Percentiles rank a stretch among this genome's conserved stretches.
Conservation (phyloP, 2,329 filamentous ascomycete species). For the Arthrocladium fulminans region DNA sequence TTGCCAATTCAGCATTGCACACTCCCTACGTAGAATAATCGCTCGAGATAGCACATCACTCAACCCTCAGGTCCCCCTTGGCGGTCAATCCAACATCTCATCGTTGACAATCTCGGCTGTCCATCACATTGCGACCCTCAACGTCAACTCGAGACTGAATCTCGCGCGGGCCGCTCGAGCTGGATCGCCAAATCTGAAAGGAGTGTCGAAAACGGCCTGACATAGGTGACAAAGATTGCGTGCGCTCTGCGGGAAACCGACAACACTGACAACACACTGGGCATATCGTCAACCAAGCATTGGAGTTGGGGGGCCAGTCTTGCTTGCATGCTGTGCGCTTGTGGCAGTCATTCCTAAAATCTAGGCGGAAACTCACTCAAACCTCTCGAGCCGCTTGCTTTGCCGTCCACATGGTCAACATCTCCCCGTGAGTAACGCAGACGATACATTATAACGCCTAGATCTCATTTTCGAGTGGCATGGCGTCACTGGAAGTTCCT, state of each 20-base stretch:
- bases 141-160: not conserved
- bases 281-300: not conserved
- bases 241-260: not conserved
- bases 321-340: constrained; percentile 1
- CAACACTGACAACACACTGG: not conserved
- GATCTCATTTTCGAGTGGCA: constrained; percentile 3
- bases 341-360: constrained; percentile 13
- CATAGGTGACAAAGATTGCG: not conserved
- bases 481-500: constrained; percentile 19
- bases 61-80: not conserved
- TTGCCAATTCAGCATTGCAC: not conserved
- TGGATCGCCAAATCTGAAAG: not conserved
- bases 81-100: not conserved
- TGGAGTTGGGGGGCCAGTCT: not conserved
- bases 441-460: not conserved
- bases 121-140: not conserved
- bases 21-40: not conserved
- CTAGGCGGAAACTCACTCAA: constrained; percentile 15
- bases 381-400: constrained; percentile 9
- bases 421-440: not conserved
- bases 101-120: not conserved
- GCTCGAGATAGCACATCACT: not conserved
- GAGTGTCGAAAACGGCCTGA: not conserved
- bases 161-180: constrained; percentile 9
- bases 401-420: constrained; percentile 18